phyloP scores from a whole-genome alignment of 176 grass and related monocot species.

The Guadua angustifolia region DNA sequence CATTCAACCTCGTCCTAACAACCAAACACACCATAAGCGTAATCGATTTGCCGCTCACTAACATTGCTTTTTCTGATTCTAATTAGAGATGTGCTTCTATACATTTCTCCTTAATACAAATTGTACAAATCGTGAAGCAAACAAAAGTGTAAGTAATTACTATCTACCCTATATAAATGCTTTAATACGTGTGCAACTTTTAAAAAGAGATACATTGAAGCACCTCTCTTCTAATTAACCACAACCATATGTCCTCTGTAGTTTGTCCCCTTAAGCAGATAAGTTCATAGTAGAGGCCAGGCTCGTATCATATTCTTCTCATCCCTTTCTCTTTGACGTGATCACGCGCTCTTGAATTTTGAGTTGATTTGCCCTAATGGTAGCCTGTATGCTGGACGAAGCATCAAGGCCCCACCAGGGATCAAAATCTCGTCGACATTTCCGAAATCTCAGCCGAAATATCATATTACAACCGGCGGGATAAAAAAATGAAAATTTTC shows the following conservation, averaged over 20 bases:
- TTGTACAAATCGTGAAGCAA: no score
- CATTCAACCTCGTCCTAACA: no score
- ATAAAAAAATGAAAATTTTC: no score
- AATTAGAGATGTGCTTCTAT: neutral
- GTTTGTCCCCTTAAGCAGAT: neutral
- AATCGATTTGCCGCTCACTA: constrained; percentile 34
- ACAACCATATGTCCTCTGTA: neutral
- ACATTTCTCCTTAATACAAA: no score
- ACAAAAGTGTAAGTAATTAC: no score
- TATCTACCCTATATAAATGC: no score
- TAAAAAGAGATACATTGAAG: no score
- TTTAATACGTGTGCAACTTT: no score
- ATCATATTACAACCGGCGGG: no score
- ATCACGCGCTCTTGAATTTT: neutral
- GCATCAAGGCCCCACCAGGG: neutral
- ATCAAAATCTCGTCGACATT: no score
- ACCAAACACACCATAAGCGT: neutral
- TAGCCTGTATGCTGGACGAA: neutral
- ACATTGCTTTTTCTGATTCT: neutral
- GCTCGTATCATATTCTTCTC: neutral
- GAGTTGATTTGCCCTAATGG: no score
- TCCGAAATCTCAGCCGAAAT: no score
- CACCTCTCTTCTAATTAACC: neutral
- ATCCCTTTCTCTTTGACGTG: neutral
- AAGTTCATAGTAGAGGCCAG: neutral